These are phyloP conservation scores for Apophysomyces trapeziformis DNA, from an alignment of 371 early-diverging fungal species.

Conservation along the genomic window DNA sequence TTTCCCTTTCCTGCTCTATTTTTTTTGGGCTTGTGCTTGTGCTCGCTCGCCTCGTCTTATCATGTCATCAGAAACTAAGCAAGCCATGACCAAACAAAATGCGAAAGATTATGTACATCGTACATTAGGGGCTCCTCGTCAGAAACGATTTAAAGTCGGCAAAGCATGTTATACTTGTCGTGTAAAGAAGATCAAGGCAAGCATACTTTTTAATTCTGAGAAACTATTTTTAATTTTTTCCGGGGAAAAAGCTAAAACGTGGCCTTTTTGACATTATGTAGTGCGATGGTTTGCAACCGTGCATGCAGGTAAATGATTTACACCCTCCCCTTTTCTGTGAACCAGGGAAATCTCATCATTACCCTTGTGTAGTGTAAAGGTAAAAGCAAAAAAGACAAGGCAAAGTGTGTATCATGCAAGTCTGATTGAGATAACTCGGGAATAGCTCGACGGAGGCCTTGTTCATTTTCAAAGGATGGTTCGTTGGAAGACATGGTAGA, in stretches of 20 bases:
- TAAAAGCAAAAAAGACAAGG: not conserved
- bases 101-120: not conserved
- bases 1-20: not conserved
- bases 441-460: slow-evolving; percentile 26
- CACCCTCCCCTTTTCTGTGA: not conserved
- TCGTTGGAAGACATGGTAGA: slow-evolving; percentile 16
- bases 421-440: not conserved
- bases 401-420: not conserved
- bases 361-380: slow-evolving; percentile 5
- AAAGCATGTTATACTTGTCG: slow-evolving; percentile 54
- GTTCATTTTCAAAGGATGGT: slow-evolving; percentile 27
- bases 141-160: slow-evolving; percentile 51
- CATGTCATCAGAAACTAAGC: slow-evolving; percentile 5
- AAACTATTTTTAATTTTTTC: too few species aligned
- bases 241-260: not conserved
- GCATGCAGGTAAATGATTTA: slow-evolving; percentile 11
- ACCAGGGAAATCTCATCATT: not conserved
- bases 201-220: too few species aligned
- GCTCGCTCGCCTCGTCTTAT: not conserved
- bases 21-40: too few species aligned
- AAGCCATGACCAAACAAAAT: not conserved
- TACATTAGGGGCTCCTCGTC: slow-evolving; percentile 12
- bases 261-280: not conserved
- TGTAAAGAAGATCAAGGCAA: slow-evolving; percentile 57
- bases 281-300: slow-evolving; percentile 10